phyloP scores from a whole-genome alignment of 805 yeast species.

The Cyberlindnera subsufficiens region DNA sequence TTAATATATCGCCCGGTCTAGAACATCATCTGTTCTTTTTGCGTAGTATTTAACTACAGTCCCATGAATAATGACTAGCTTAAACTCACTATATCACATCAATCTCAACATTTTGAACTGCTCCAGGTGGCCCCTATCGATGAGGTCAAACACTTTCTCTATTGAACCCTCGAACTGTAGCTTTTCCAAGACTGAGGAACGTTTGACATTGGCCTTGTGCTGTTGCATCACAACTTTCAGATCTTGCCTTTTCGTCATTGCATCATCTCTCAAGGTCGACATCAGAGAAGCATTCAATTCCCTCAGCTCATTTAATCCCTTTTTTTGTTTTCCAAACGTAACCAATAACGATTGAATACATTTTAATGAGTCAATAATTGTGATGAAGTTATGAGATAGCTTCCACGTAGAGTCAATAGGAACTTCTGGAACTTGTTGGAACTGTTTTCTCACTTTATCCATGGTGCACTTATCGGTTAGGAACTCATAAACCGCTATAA shows the following conservation, averaged over 20 bases:
- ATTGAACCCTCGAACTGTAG: slow-evolving; percentile 8
- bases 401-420: slow-evolving; percentile 16
- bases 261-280: slow-evolving; percentile 15
- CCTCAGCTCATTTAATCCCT: slow-evolving; percentile 10
- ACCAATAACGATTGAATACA: slow-evolving; percentile 12
- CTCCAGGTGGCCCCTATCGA: slow-evolving; percentile 16
- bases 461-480: slow-evolving; percentile 1
- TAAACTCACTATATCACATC: background rate
- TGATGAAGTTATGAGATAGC: slow-evolving; percentile 12
- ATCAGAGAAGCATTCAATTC: slow-evolving; percentile 12
- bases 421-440: slow-evolving; percentile 6
- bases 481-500: slow-evolving; percentile 5
- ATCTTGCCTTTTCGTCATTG: slow-evolving; percentile 8
- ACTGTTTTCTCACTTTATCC: slow-evolving; percentile 1
- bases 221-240: background rate
- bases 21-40: no score
- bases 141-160: slow-evolving; percentile 14
- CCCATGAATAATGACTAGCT: no score
- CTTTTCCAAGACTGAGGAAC: slow-evolving; percentile 4
- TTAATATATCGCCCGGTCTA: no score
- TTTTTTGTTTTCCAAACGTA: slow-evolving; percentile 1
- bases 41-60: no score
- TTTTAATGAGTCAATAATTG: slow-evolving; percentile 16
- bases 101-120: slow-evolving; percentile 16
- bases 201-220: slow-evolving; percentile 1